A percentile compares a stretch with the other conserved stretches of the same genome.
phyloP scores from a whole-genome alignment of 1,139 yeast genomes.

The Candida mesenterica region DNA sequence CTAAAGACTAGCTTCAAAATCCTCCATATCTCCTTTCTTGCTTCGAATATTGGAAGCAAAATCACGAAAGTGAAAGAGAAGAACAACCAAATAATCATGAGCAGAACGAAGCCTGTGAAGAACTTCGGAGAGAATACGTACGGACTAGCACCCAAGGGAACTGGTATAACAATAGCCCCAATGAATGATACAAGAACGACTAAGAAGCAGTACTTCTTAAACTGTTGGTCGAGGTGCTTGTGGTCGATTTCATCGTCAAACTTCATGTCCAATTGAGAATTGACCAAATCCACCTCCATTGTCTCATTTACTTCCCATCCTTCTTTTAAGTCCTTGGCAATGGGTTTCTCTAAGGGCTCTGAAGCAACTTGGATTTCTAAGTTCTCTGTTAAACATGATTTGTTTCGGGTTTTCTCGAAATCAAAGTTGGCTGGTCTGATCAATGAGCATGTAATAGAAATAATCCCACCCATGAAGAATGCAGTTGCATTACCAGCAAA shows the following conservation, averaged over 20 bases:
- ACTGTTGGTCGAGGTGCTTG: slow-evolving; percentile 13
- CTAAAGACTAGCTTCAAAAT: no score
- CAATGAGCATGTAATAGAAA: slow-evolving; percentile 26
- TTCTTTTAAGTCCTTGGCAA: slow-evolving; percentile 4
- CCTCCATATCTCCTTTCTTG: slow-evolving; percentile 15
- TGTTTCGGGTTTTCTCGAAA: slow-evolving; percentile 30
- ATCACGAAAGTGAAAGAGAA: slow-evolving; percentile 18
- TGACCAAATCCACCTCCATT: not conserved
- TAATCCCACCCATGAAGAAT: slow-evolving; percentile 27
- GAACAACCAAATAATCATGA: slow-evolving; percentile 21
- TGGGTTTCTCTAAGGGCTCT: no score
- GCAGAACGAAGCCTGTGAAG: slow-evolving; percentile 17
- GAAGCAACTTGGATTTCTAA: no score
- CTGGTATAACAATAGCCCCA: slow-evolving; percentile 17
- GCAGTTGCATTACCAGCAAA: slow-evolving; percentile 23
- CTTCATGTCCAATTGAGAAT: slow-evolving; percentile 7
- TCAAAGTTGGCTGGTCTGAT: slow-evolving; percentile 40
- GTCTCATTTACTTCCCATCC: slow-evolving; percentile 9
- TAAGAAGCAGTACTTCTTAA: slow-evolving; percentile 19
- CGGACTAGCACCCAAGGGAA: slow-evolving; percentile 16
- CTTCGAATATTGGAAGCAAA: slow-evolving; percentile 18
- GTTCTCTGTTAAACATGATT: no score
- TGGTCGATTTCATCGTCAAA: no score
- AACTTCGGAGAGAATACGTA: slow-evolving; percentile 19
- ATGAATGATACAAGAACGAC: slow-evolving; percentile 17